phyloP scores from a whole-genome alignment of 2,329 filamentous ascomycete species.

The Aaosphaeria arxii region DNA sequence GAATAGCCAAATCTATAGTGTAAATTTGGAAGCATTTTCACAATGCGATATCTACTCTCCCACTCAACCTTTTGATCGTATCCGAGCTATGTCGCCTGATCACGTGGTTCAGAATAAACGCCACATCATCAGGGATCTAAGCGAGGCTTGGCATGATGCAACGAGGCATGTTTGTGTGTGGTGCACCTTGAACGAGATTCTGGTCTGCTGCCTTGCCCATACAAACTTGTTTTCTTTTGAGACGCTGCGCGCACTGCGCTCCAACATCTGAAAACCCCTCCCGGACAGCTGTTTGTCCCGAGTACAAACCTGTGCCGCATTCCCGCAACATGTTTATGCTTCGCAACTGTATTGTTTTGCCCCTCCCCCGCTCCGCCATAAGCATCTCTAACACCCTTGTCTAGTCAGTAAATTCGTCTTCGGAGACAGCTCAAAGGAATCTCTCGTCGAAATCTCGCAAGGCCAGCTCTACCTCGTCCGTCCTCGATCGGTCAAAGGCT shows the following conservation, averaged over 20 bases:
- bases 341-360: conserved; percentile 34
- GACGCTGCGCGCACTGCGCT: conserved; percentile 14
- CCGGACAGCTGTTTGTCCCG: conserved; percentile 2
- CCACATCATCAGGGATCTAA: neutral
- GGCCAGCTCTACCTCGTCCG: conserved; percentile 97
- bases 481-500: conserved; percentile 91
- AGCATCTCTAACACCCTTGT: conserved; percentile 14
- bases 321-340: conserved; percentile 39
- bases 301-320: neutral
- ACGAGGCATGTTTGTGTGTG: conserved; percentile 1
- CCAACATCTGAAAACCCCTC: conserved; percentile 6
- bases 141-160: conserved; percentile 4
- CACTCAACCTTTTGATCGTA: too few relatives aligned
- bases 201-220: conserved; percentile 13
- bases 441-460: conserved; percentile 89
- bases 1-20: too few relatives aligned
- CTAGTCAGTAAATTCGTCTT: conserved; percentile 91
- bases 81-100: neutral
- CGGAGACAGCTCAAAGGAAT: conserved; percentile 82
- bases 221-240: conserved; percentile 11
- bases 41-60: too few relatives aligned
- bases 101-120: neutral
- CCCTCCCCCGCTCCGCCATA: conserved; percentile 27
- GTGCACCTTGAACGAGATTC: neutral
- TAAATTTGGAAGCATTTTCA: too few relatives aligned